Conservation (phyloP, 2,329 filamentous ascomycete species). For the Rhinocladiella similis region DNA sequence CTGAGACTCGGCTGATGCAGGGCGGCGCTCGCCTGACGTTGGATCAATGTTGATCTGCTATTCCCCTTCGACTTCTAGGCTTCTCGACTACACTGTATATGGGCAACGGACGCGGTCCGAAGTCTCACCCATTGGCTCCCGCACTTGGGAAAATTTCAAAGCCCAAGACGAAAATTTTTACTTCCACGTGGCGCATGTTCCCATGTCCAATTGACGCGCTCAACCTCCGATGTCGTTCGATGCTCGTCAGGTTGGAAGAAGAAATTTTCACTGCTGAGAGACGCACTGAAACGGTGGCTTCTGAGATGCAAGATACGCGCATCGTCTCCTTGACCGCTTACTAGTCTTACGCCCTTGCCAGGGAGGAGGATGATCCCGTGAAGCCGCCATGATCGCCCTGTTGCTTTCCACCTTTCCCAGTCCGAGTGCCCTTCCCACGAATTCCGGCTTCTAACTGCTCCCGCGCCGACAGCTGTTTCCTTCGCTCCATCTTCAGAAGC, state of each 20-base stretch:
- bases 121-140: slow-evolving; percentile 21
- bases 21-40: slow-evolving; percentile 26
- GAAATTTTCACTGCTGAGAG: slow-evolving; percentile 7
- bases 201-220: background rate
- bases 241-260: background rate
- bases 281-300: background rate
- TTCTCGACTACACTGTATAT: slow-evolving; percentile 8
- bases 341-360: background rate
- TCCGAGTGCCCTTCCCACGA: background rate
- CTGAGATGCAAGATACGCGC: background rate
- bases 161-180: slow-evolving; percentile 24
- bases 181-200: slow-evolving; percentile 17
- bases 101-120: slow-evolving; percentile 14
- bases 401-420: slow-evolving; percentile 5
- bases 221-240: slow-evolving; percentile 2
- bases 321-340: background rate
- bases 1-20: slow-evolving; percentile 23
- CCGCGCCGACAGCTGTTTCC: background rate
- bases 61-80: slow-evolving; percentile 8
- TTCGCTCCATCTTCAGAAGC: background rate
- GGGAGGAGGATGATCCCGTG: background rate
- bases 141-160: slow-evolving; percentile 12
- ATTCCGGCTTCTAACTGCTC: slow-evolving; percentile 2
- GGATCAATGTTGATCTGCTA: slow-evolving; percentile 27
- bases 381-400: slow-evolving; percentile 17